Percentiles rank a stretch among this genome's conserved stretches.
phyloP scores from a whole-genome alignment of 2,329 filamentous ascomycete species.

The Pseudogymnoascus verrucosus region DNA sequence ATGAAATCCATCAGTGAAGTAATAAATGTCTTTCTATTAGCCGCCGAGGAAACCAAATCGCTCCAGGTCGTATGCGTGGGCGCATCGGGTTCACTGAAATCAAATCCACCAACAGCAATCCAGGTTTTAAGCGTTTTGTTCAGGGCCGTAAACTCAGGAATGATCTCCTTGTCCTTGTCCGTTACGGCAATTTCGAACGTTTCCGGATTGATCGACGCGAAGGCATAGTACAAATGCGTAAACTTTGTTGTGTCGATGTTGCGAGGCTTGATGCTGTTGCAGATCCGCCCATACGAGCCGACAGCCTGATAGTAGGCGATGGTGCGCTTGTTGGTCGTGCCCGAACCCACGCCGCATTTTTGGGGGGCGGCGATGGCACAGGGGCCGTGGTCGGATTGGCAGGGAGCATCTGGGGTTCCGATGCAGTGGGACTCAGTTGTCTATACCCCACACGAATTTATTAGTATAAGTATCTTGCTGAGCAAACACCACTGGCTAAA shows the following conservation, averaged over 20 bases:
- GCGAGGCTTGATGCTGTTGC: constrained; percentile 24
- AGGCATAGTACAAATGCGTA: constrained; percentile 30
- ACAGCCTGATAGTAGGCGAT: constrained; percentile 21
- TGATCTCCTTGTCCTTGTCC: constrained; percentile 17
- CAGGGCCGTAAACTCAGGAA: constrained; percentile 23
- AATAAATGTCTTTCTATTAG: constrained; percentile 32
- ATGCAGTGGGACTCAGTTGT: not conserved
- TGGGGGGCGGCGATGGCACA: not conserved
- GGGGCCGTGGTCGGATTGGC: not conserved
- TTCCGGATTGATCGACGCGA: constrained; percentile 24
- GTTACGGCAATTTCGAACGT: constrained; percentile 24
- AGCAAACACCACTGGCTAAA: not conserved
- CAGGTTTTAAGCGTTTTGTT: constrained; percentile 22
- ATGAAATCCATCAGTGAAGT: constrained; percentile 28
- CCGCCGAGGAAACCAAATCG: constrained; percentile 21
- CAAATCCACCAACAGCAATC: constrained; percentile 13
- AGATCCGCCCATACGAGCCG: constrained; percentile 25
- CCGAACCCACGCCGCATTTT: constrained; percentile 15
- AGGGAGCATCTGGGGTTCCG: not conserved
- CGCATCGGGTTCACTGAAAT: constrained; percentile 23
- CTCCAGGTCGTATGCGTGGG: constrained; percentile 27
- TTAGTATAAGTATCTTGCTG: not conserved
- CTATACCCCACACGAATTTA: not conserved
- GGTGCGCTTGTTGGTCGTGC: constrained; percentile 15
- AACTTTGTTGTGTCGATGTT: constrained; percentile 26